Evolutionary conservation across 2,329 filamentous ascomycete genomes (phyloP), one percentile per base, ranked within the genome.

Genomic region (Aspergillus pseudotamarii): DNA sequence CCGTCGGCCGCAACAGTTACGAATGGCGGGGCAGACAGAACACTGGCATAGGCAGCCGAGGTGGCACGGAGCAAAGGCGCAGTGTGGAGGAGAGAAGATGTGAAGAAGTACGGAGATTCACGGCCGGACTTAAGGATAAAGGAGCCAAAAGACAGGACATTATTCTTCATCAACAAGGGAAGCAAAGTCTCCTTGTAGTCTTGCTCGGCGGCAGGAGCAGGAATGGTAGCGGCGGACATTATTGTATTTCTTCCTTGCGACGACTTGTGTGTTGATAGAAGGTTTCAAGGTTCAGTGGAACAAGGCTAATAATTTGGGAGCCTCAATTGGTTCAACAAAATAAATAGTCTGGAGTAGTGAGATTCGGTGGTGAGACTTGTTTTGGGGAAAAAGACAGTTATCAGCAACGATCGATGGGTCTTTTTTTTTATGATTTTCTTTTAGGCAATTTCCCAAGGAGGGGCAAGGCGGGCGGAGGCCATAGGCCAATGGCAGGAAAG

Each of bases 91-190:
- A 92, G 88, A 64, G 94, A 93, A 54, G 94, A 93, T 80, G 97
- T 97, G 88, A 98, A 96, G 85, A 98, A 98, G 86, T 98, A 98
- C 48, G 95, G 95, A 14, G 93, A 97, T 72, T 79, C 76, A 73
- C 94, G 92, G 80, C 92, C 92, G 59, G 94, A 97, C 83, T 99
- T 99, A 75, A 99, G 88, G 71, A 90, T 62, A 59, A 66, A 69
- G 46, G 64, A 61, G 53, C 68, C 68, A 12, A 69, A 69, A 41
- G 64, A 67, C n/a, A 69, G 64, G 50, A 69, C 68, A 55, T 69
- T 69, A 59, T 66, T 66, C 36, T 66, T 68, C 54, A 69, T 66
- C 55, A 65, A 64, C 43, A 66, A 64, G 60, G 65, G 64, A 12
- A 69, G 60, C 48, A 69, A 59, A 1, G 64, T 45, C 30, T 60